Conservation (phyloP, 2,329 filamentous ascomycete species). For the Aspergillus versicolor region DNA sequence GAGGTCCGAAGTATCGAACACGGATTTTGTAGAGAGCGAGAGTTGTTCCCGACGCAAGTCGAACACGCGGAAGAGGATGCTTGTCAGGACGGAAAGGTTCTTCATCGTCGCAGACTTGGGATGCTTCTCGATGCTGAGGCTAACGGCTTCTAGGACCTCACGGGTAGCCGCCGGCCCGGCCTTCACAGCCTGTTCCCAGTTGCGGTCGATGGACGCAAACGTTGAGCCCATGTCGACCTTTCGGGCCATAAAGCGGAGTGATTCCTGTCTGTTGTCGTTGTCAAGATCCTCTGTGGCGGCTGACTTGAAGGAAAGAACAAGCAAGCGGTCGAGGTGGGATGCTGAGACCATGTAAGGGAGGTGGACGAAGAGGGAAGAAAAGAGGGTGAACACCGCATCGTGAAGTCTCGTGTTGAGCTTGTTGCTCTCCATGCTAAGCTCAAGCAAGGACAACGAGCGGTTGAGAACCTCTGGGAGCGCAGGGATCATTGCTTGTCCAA, state of each 20-base stretch:
- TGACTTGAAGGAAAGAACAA: slow-evolving; percentile 71
- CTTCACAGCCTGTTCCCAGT: slow-evolving; percentile 65
- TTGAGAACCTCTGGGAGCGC: slow-evolving; percentile 75
- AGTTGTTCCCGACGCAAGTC: slow-evolving; percentile 46
- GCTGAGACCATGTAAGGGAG: slow-evolving; percentile 87
- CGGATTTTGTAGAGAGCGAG: slow-evolving; percentile 25
- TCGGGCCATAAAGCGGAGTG: slow-evolving; percentile 72
- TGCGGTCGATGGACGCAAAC: slow-evolving; percentile 69
- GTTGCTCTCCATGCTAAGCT: slow-evolving; percentile 57
- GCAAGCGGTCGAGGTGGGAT: slow-evolving; percentile 68
- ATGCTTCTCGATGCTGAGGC: slow-evolving; percentile 71
- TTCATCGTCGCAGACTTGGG: slow-evolving; percentile 76
- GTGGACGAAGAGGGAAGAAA: slow-evolving; percentile 76
- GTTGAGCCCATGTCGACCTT: slow-evolving; percentile 75
- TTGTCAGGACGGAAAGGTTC: slow-evolving; percentile 68
- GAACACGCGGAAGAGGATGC: slow-evolving; percentile 56
- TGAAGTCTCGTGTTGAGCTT: slow-evolving; percentile 65
- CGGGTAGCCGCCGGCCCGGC: slow-evolving; percentile 64
- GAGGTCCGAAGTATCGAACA: slow-evolving; percentile 49
- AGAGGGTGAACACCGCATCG: slow-evolving; percentile 77
- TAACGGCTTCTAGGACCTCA: slow-evolving; percentile 70
- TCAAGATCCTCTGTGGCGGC: slow-evolving; percentile 63
- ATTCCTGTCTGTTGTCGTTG: slow-evolving; percentile 64
- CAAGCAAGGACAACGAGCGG: slow-evolving; percentile 69
- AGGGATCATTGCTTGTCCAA: slow-evolving; percentile 82